phyloP scores from a whole-genome alignment of 148 eudicot genomes.

The Vaccinium vitisidaea region DNA sequence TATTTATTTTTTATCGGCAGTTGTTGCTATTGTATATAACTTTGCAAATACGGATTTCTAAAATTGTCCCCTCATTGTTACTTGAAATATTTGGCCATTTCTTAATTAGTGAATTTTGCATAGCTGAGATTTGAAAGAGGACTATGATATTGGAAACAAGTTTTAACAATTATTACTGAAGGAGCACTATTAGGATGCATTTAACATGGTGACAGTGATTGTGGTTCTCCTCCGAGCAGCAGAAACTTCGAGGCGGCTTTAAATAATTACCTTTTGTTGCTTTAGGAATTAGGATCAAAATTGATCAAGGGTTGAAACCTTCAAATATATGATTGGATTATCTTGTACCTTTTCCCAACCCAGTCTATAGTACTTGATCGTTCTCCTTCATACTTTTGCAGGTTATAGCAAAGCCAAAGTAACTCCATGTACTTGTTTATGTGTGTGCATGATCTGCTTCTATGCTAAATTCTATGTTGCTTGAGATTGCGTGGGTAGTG shows the following conservation, averaged over 20 bases:
- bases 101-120: background rate
- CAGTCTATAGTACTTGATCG: background rate
- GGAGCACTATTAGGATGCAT: background rate
- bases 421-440: background rate
- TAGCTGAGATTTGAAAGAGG: background rate
- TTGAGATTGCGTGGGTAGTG: background rate
- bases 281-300: background rate
- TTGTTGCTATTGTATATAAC: background rate
- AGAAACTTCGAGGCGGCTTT: background rate
- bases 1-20: too few relatives aligned
- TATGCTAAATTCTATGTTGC: background rate
- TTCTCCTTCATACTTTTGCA: background rate
- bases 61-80: background rate
- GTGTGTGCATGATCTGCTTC: background rate
- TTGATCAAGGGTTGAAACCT: background rate
- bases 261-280: background rate
- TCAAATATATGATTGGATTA: background rate
- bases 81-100: background rate
- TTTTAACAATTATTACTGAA: background rate
- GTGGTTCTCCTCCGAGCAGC: background rate
- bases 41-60: background rate
- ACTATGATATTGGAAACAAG: background rate
- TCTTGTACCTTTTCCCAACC: background rate
- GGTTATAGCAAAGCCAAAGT: background rate
- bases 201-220: conserved; percentile 4